Evolutionary conservation across 2,329 filamentous ascomycete genomes (phyloP).

Genomic region (Beauveria scarabaeidicola): DNA sequence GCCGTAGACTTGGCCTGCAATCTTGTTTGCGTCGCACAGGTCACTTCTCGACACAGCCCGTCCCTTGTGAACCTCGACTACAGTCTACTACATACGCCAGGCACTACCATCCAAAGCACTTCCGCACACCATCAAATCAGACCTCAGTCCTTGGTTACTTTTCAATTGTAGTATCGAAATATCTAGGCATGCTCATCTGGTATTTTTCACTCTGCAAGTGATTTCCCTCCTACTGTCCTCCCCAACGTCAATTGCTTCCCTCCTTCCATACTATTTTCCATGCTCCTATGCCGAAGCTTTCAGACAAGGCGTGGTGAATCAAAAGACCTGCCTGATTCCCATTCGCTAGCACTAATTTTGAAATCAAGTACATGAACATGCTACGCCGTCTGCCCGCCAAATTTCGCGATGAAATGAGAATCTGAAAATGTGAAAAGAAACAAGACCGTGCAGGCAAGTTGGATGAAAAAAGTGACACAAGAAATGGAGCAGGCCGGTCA

Average conservation of each 20-base stretch:
- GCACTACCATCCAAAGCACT: background rate
- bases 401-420: conserved; percentile 7
- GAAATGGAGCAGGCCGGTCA: background rate
- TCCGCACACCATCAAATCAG: background rate
- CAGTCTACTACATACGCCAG: background rate
- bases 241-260: background rate
- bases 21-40: conserved; percentile 4
- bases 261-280: background rate
- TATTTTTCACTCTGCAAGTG: conserved; percentile 11
- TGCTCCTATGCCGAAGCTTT: conserved; percentile 11
- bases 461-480: conserved; percentile 1
- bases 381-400: conserved; percentile 13
- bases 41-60: background rate
- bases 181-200: conserved; percentile 8
- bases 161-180: conserved; percentile 9
- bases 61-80: background rate
- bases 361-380: conserved; percentile 9
- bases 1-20: background rate
- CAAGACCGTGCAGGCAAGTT: background rate
- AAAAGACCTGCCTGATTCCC: conserved; percentile 26
- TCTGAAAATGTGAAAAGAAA: conserved; percentile 5
- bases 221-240: background rate
- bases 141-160: background rate
- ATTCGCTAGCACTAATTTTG: conserved; percentile 13
- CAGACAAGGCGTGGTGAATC: conserved; percentile 18